These are phyloP conservation scores for Acanthamoeba sp. DNA, from an alignment of 208 protist species.

Conservation along the genomic window DNA sequence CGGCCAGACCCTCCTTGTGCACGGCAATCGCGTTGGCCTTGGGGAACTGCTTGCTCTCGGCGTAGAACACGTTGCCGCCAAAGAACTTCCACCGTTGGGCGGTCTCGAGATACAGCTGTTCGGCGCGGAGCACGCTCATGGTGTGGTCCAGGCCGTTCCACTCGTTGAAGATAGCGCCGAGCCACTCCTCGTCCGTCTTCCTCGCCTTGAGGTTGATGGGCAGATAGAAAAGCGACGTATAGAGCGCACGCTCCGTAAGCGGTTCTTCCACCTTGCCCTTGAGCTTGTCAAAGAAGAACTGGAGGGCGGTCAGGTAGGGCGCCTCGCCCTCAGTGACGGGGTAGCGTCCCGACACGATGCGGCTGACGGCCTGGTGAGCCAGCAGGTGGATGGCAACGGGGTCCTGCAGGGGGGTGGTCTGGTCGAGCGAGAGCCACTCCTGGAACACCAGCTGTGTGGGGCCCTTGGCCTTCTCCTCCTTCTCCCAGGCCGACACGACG, in stretches of 20 bases:
- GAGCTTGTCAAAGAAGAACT: slow-evolving; percentile 22
- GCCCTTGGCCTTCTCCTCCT: neutral
- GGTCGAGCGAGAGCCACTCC: slow-evolving; percentile 5
- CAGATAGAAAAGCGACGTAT: neutral
- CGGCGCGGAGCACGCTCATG: neutral
- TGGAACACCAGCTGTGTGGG: slow-evolving; percentile 9
- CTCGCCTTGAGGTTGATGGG: neutral
- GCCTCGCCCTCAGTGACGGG: slow-evolving; percentile 34
- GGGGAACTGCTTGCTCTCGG: slow-evolving; percentile 29
- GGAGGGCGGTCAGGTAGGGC: neutral
- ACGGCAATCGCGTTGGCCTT: neutral
- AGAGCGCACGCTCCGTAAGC: neutral
- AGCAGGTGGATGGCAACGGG: slow-evolving; percentile 12
- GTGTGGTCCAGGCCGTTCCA: neutral
- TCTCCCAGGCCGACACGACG: neutral
- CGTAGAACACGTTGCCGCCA: slow-evolving; percentile 18
- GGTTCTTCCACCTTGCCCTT: neutral
- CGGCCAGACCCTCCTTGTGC: slow-evolving; percentile 1
- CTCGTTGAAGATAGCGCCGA: slow-evolving; percentile 10
- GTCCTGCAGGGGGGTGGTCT: neutral
- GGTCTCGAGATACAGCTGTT: neutral
- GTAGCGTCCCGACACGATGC: neutral
- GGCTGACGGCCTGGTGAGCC: neutral
- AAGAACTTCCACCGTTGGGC: slow-evolving; percentile 10
- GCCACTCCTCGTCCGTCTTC: slow-evolving; percentile 16